Percentiles rank a stretch among this genome's conserved stretches.
These are phyloP conservation scores for Rhizophagus sp. DNA, from an alignment of 192 early-diverging fungal genomes.

Conservation along the genomic window DNA sequence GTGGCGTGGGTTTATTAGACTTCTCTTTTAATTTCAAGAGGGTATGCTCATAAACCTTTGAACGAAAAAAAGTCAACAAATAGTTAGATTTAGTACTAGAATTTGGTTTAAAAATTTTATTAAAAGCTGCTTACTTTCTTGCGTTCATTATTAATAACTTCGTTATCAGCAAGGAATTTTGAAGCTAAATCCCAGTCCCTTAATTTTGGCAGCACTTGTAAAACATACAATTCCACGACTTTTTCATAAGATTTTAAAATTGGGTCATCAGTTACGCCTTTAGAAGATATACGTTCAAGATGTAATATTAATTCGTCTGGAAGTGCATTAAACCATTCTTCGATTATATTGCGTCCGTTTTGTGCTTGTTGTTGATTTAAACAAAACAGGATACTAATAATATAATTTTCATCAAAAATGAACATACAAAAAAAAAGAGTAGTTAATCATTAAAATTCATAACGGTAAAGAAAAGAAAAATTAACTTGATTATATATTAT, in stretches of 20 bases:
- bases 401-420: neutral
- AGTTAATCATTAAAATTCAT: neutral
- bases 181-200: constrained; percentile 42
- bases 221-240: constrained; percentile 42
- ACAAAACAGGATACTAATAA: constrained; percentile 20
- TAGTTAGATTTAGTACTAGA: neutral
- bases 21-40: constrained; percentile 22
- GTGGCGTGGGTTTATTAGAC: neutral
- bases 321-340: constrained; percentile 16
- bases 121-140: constrained; percentile 34
- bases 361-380: constrained; percentile 13
- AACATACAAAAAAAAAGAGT: neutral
- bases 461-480: neutral
- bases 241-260: constrained; percentile 45
- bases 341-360: constrained; percentile 17
- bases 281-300: neutral
- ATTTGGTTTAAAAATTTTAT: neutral
- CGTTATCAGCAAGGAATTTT: constrained; percentile 42
- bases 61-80: neutral
- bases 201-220: constrained; percentile 43
- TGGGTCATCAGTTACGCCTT: constrained; percentile 31
- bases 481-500: too few relatives aligned
- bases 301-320: constrained; percentile 8
- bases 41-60: constrained; percentile 10
- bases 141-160: constrained; percentile 33